Conservation (phyloP, 306 rosid species). For the Begonia peltatifolia region DNA sequence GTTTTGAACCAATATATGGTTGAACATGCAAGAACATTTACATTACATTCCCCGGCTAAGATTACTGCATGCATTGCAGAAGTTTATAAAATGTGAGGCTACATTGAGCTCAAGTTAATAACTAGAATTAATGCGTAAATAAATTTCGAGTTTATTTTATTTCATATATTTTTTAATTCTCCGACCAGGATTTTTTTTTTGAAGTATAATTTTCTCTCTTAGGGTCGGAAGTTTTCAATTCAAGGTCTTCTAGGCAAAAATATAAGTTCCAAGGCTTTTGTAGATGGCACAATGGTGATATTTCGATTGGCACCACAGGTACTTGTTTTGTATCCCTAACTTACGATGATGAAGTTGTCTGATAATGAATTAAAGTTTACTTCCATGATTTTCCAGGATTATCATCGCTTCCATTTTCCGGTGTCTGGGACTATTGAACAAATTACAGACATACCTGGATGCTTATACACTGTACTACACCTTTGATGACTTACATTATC, state of each 20-base stretch:
- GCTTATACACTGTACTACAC: conserved; percentile 55
- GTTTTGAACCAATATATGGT: no score
- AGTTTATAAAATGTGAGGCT: no score
- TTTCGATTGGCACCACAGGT: conserved; percentile 99
- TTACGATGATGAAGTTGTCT: conserved; percentile 7
- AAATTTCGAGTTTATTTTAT: no score
- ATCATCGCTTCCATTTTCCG: conserved; percentile 86
- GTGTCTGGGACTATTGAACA: conserved; percentile 73
- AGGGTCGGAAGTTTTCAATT: conserved; percentile 90
- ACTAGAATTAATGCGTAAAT: no score
- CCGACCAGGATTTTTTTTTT: background rate
- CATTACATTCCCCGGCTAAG: no score
- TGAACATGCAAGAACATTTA: no score
- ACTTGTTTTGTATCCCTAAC: conserved; percentile 7
- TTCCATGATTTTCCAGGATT: conserved; percentile 49
- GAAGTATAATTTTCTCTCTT: conserved; percentile 10
- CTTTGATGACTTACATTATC: background rate
- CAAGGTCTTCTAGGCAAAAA: conserved; percentile 82
- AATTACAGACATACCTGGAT: conserved; percentile 65
- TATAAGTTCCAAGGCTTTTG: conserved; percentile 41
- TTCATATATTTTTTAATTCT: no score
- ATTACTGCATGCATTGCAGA: no score
- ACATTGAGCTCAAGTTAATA: no score
- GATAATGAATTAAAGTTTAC: conserved; percentile 6
- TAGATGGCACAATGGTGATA: conserved; percentile 73